Evolutionary conservation across 306 rosid genomes (phyloP).

Genomic region (Sesbania bispinosa): DNA sequence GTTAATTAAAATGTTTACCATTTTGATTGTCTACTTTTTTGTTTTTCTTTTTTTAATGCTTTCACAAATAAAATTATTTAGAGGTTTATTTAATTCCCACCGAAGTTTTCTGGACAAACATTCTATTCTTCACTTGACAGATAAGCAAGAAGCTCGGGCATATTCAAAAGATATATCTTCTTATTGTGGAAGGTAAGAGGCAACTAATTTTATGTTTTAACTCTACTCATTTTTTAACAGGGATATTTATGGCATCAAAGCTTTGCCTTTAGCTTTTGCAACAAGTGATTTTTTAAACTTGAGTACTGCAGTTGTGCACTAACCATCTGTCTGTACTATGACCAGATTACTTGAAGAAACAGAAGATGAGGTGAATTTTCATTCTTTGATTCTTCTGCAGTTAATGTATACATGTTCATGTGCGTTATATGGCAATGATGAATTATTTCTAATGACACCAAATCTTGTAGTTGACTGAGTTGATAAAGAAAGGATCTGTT

Average conservation of each 20-base stretch:
- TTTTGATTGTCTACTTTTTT: background rate
- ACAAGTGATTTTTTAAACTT: conserved; percentile 18
- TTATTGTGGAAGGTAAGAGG: conserved; percentile 79
- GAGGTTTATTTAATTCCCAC: background rate
- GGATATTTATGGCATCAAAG: background rate
- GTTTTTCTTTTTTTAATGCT: background rate
- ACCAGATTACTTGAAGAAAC: conserved; percentile 88
- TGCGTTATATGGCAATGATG: background rate
- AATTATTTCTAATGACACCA: background rate
- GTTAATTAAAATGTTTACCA: too few species aligned
- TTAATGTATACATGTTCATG: conserved; percentile 17
- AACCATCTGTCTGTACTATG: conserved; percentile 35
- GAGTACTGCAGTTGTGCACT: conserved; percentile 29
- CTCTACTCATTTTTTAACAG: background rate
- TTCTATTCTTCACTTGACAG: conserved; percentile 36
- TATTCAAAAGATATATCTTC: conserved; percentile 79
- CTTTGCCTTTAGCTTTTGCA: conserved; percentile 20
- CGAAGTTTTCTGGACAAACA: background rate
- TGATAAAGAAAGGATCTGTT: conserved; percentile 78
- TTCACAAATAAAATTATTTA: background rate
- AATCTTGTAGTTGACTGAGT: conserved; percentile 66
- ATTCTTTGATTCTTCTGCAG: conserved; percentile 24
- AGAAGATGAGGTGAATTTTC: conserved; percentile 74
- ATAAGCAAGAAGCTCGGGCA: conserved; percentile 89
- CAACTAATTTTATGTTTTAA: background rate